Percentiles rank a stretch among this genome's conserved stretches.
Evolutionary conservation across 768 basidiomycete species (phyloP).

Genomic region (Mycena sanguinolenta): DNA sequence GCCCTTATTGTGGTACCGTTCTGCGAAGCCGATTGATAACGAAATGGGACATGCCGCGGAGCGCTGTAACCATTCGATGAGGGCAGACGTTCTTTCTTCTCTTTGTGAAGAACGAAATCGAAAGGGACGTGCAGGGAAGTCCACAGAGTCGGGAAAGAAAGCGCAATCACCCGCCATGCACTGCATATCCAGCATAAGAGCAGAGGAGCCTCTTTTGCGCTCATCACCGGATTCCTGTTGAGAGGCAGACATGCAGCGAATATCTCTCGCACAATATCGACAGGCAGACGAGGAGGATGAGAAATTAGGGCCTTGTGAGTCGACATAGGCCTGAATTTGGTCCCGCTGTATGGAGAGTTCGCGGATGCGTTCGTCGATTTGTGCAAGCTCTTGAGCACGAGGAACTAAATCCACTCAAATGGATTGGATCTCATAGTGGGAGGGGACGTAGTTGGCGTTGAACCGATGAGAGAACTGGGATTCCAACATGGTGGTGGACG

Average conservation of each 20-base stretch:
- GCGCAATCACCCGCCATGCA: slow-evolving; percentile 1
- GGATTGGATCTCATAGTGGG: background rate
- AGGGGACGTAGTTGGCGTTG: background rate
- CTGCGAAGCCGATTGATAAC: background rate
- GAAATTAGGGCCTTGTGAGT: background rate
- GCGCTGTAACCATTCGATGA: background rate
- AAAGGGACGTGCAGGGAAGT: background rate
- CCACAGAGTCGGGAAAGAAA: background rate
- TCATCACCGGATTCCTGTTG: slow-evolving; percentile 5
- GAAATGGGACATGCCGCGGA: background rate
- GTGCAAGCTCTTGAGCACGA: background rate
- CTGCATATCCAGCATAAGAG: slow-evolving; percentile 15
- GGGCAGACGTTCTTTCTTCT: background rate
- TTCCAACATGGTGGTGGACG: background rate
- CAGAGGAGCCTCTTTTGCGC: slow-evolving; percentile 19
- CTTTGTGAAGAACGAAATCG: background rate
- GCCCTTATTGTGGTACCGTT: no score
- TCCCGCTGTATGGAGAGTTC: background rate
- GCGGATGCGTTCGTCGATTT: background rate
- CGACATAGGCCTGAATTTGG: background rate
- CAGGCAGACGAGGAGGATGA: background rate
- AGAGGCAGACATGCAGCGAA: slow-evolving; percentile 18
- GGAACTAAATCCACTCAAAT: background rate
- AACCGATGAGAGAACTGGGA: background rate
- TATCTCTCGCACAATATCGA: background rate